Conservation (phyloP, 1,284 basidiomycete species). For the Ganoderma boninense region DNA sequence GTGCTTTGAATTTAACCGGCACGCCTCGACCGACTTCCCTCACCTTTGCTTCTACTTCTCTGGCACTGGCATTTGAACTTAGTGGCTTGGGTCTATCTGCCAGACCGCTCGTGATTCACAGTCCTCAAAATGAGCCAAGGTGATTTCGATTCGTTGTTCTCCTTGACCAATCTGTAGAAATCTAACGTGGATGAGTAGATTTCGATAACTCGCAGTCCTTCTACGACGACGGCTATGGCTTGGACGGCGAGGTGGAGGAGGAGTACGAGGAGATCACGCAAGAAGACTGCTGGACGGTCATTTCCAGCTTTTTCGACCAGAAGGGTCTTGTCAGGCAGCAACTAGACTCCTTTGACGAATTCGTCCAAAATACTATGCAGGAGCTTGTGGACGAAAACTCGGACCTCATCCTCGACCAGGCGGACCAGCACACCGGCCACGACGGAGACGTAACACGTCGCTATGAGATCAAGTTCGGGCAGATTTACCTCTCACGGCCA, state of each 20-base stretch:
- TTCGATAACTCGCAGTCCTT: slow-evolving; percentile 56
- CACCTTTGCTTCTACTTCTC: not conserved
- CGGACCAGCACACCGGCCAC: slow-evolving; percentile 93
- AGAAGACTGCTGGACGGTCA: slow-evolving; percentile 96
- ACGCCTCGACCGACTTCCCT: not conserved
- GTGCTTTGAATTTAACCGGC: not conserved
- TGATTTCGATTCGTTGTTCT: slow-evolving; percentile 2
- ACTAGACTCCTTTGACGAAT: slow-evolving; percentile 98
- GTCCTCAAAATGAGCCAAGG: slow-evolving; percentile 35
- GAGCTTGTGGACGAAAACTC: slow-evolving; percentile 97
- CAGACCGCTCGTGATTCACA: not conserved
- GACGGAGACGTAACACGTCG: slow-evolving; percentile 84
- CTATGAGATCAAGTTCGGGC: slow-evolving; percentile 97
- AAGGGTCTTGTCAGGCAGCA: slow-evolving; percentile 99
- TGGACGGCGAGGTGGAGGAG: slow-evolving; percentile 72
- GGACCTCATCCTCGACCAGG: slow-evolving; percentile 95
- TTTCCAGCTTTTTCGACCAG: slow-evolving; percentile 96
- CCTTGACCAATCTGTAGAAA: not conserved
- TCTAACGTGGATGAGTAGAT: slow-evolving; percentile 20
- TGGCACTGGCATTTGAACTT: not conserved
- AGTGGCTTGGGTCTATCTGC: not conserved
- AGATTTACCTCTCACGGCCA: slow-evolving; percentile 96
- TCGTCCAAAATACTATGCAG: slow-evolving; percentile 99
- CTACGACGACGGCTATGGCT: slow-evolving; percentile 66
- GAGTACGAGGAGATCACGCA: slow-evolving; percentile 85